Percentiles rank a stretch among this genome's conserved stretches.
phyloP scores from a whole-genome alignment of 2,329 filamentous ascomycete species.

The Clonostachys solani region DNA sequence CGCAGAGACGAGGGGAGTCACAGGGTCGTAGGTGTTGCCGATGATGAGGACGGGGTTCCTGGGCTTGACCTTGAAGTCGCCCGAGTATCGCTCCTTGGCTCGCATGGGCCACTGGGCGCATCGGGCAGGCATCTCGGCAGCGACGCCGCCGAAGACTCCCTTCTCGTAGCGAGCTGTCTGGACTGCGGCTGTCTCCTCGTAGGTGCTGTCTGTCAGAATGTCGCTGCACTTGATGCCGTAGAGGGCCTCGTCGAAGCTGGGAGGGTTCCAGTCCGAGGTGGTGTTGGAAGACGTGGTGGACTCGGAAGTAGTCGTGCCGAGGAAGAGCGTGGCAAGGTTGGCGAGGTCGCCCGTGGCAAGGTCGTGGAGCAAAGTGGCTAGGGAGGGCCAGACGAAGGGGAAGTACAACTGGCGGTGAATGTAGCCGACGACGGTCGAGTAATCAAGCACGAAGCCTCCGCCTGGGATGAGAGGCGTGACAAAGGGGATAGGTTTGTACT shows the following conservation, averaged over 20 bases:
- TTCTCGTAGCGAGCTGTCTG: background rate
- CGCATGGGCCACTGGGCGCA: conserved; percentile 4
- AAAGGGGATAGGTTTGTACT: conserved; percentile 15
- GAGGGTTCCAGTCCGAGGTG: background rate
- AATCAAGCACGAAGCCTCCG: conserved; percentile 13
- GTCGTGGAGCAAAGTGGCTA: conserved; percentile 6
- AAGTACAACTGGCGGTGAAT: conserved; percentile 11
- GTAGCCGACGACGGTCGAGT: conserved; percentile 10
- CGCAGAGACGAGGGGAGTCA: conserved; percentile 35
- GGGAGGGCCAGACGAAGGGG: conserved; percentile 8
- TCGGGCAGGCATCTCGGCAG: background rate
- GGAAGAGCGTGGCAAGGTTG: background rate
- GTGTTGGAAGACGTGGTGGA: background rate
- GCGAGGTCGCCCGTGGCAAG: conserved; percentile 4
- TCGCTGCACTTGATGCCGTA: conserved; percentile 12
- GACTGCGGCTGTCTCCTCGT: conserved; percentile 1
- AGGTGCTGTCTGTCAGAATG: background rate
- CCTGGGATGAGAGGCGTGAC: background rate
- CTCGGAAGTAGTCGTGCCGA: background rate
- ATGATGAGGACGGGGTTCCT: conserved; percentile 30
- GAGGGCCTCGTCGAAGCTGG: conserved; percentile 1
- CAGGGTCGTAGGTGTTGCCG: conserved; percentile 29
- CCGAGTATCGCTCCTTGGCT: conserved; percentile 7
- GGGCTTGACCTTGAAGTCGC: conserved; percentile 19
- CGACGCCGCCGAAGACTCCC: background rate